phyloP scores from a whole-genome alignment of 345 rosid species.

The Xanthoceras sorbifolium region DNA sequence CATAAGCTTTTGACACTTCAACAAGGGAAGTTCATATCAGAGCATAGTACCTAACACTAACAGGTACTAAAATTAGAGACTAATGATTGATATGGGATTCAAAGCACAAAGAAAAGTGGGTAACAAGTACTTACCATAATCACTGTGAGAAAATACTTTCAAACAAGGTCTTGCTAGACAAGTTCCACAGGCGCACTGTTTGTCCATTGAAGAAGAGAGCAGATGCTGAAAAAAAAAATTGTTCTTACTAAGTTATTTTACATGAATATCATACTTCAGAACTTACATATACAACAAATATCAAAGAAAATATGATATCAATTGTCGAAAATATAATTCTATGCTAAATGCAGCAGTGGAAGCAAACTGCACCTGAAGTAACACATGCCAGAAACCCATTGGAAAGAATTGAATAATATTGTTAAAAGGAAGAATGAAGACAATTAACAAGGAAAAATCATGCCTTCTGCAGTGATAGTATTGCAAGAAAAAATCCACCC shows the following conservation, averaged over 20 bases:
- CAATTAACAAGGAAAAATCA: neutral
- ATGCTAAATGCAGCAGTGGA: neutral
- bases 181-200: slow-evolving; percentile 92
- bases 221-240: slow-evolving; percentile 61
- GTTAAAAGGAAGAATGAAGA: neutral
- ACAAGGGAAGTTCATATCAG: neutral
- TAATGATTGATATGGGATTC: neutral
- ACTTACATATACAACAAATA: neutral
- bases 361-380: neutral
- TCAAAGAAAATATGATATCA: neutral
- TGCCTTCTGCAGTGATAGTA: neutral
- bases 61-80: neutral
- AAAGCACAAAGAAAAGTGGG: slow-evolving; percentile 3
- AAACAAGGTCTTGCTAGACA: slow-evolving; percentile 82
- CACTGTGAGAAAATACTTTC: slow-evolving; percentile 90
- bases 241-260: slow-evolving; percentile 15
- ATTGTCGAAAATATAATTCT: neutral
- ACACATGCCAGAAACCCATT: neutral
- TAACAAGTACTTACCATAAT: slow-evolving; percentile 71
- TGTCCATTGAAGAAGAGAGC: slow-evolving; percentile 99
- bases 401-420: neutral
- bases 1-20: neutral
- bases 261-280: neutral
- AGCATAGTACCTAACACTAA: neutral
- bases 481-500: neutral